Evolutionary conservation across 805 yeast species (phyloP).

Genomic region (Suhomyces canberraensis): DNA sequence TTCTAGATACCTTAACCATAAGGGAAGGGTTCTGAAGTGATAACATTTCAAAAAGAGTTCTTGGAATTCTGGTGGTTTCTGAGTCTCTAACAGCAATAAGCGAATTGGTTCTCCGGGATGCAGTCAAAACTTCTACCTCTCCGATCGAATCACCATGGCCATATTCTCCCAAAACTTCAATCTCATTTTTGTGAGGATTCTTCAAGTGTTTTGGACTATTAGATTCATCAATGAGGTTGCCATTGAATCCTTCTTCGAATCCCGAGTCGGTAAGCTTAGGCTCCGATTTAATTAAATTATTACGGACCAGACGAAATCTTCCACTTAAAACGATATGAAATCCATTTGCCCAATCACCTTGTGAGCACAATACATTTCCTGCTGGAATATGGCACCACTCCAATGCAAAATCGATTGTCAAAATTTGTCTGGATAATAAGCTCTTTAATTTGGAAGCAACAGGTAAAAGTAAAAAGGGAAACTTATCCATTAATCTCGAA

Average conservation of each 20-base stretch:
- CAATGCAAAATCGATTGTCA: conserved; percentile 82
- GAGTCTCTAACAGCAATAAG: conserved; percentile 89
- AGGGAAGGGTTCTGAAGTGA: conserved; percentile 84
- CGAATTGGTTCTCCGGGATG: conserved; percentile 63
- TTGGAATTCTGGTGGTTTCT: conserved; percentile 89
- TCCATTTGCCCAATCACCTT: conserved; percentile 87
- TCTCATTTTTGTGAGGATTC: conserved; percentile 8
- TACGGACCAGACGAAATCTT: conserved; percentile 63
- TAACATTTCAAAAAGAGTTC: conserved; percentile 80
- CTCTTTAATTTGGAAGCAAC: conserved; percentile 70
- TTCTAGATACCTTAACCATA: conserved; percentile 83
- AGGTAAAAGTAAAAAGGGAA: conserved; percentile 70
- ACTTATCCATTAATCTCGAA: conserved; percentile 67
- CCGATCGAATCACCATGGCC: conserved; percentile 96
- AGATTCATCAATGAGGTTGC: conserved; percentile 20
- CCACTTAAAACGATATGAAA: conserved; percentile 89
- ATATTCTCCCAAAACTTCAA: conserved; percentile 61
- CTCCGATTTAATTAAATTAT: conserved; percentile 4
- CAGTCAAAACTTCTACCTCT: conserved; percentile 89
- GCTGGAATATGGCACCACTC: conserved; percentile 95
- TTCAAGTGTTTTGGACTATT: conserved; percentile 4
- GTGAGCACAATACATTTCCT: conserved; percentile 73
- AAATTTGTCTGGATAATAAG: conserved; percentile 62
- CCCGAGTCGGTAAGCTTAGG: conserved; percentile 5
- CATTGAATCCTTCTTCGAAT: conserved; percentile 8